phyloP scores from a whole-genome alignment of 83 land plant genomes.

The Thuja plicata region DNA sequence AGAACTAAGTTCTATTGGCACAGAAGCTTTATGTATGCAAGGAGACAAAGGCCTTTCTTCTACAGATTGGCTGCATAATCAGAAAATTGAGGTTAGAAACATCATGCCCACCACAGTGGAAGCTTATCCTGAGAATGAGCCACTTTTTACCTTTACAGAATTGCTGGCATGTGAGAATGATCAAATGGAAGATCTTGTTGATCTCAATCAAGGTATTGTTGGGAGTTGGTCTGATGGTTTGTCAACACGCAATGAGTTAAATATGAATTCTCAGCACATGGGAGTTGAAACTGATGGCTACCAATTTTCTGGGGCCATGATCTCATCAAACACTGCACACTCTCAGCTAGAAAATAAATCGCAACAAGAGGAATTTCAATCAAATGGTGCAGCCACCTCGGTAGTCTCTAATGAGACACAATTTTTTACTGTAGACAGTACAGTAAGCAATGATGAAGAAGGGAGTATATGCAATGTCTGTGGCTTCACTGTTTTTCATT shows the following conservation, averaged over 20 bases:
- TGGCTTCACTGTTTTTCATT: constrained; percentile 22
- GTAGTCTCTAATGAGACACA: constrained; percentile 5
- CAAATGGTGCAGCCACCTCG: neutral
- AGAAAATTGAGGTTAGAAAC: neutral
- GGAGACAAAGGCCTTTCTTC: neutral
- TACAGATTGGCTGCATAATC: neutral
- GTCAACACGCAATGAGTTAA: constrained; percentile 1
- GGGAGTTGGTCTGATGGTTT: constrained; percentile 14
- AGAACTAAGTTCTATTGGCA: neutral
- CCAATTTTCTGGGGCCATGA: neutral
- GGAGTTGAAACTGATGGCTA: neutral
- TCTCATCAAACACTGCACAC: neutral
- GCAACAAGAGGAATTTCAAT: constrained; percentile 14
- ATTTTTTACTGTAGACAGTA: neutral
- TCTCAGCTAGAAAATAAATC: neutral
- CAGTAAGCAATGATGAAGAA: neutral
- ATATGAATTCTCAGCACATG: neutral
- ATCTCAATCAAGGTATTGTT: neutral
- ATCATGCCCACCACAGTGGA: neutral
- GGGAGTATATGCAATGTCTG: constrained; percentile 29
- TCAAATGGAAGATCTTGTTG: constrained; percentile 20
- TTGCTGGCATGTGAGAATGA: constrained; percentile 54
- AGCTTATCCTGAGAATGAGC: constrained; percentile 6
- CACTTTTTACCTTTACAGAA: constrained; percentile 51
- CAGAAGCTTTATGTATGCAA: neutral